These are phyloP conservation scores for Notholithocarpus densiflorus DNA, from an alignment of 306 rosid species.

Conservation along the genomic window DNA sequence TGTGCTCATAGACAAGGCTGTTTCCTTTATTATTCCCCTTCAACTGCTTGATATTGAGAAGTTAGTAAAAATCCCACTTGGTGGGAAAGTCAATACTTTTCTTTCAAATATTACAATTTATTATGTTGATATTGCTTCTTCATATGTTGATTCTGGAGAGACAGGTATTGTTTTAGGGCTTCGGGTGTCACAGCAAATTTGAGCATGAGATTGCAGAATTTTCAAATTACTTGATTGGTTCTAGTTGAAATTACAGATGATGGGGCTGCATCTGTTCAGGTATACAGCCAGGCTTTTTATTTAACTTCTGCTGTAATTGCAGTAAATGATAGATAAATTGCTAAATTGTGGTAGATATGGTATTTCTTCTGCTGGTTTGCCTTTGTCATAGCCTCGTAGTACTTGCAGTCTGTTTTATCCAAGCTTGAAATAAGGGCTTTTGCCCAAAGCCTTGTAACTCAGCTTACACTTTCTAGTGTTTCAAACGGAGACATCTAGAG, in stretches of 20 bases:
- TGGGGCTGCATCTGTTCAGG: slow-evolving; percentile 77
- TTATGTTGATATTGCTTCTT: slow-evolving; percentile 44
- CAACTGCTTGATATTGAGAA: slow-evolving; percentile 59
- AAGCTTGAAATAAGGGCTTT: too few species aligned
- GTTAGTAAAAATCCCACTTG: slow-evolving; percentile 38
- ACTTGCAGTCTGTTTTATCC: not conserved
- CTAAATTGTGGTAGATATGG: not conserved
- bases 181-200: slow-evolving; percentile 69
- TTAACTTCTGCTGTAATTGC: not conserved
- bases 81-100: slow-evolving; percentile 55
- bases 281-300: slow-evolving; percentile 22
- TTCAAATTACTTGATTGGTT: slow-evolving; percentile 51
- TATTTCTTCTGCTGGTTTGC: not conserved
- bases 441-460: too few species aligned
- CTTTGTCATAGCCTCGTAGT: not conserved
- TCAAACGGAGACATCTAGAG: slow-evolving; percentile 38
- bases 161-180: slow-evolving; percentile 49
- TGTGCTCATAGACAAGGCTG: slow-evolving; percentile 50
- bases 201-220: slow-evolving; percentile 64
- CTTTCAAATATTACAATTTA: slow-evolving; percentile 59
- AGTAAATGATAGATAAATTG: not conserved
- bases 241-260: slow-evolving; percentile 58
- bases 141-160: slow-evolving; percentile 55
- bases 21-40: slow-evolving; percentile 56
- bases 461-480: too few species aligned